Evolutionary conservation across 257 asterid species (phyloP), one percentile per base, ranked within the genome.

Genomic region (Thymus mandschuricus): DNA sequence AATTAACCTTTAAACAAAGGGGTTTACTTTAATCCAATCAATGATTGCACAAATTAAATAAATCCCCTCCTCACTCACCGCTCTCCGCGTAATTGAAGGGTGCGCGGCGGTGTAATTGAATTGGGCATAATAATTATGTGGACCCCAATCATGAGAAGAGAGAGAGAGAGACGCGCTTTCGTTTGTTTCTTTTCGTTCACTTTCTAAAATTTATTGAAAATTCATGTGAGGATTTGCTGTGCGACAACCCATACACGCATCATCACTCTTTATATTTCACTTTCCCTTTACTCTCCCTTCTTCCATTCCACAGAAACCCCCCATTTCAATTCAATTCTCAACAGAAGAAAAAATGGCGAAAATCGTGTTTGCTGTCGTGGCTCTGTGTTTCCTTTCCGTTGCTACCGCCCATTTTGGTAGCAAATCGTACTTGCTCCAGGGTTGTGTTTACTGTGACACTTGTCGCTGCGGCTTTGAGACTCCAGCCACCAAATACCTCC

Each of bases 381-480:
- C 86, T 33, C 31, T 87, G 10, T 85, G 86, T 13, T 49, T 78
- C 11, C 51, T 79, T n/a, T 75, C 86, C 64, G 51, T 87, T 50
- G 75, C 81, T 2, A 56, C 64, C 29, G 89, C 85, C 27, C 9
- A 33, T 6, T n/a, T 44, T 12, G 28, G 6, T 8, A 58, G 41
- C 5, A 69, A 75, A 12, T 81, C 86, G 0, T 78, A 83, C 49
- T 4, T 80, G 38, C 76, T 89, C 3, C 78, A 59, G 51, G 98
- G 98, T 1, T 56, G 8, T 21, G 83, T 70, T 4, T 89, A 87
- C 81, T 86, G 93, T 68, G 98, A 92, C 73, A 85, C 89, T 62
- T 92, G 98, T 87, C 92, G 82, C 60, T 89, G 88, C 64, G 98
- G 96, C 43, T 91, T 71, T 27, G 92, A 91, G 80, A 89, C 90